Percentiles rank a stretch among this genome's conserved stretches.
phyloP scores from a whole-genome alignment of 2,329 filamentous ascomycete genomes.

The Cladosporium cucumerinum region DNA sequence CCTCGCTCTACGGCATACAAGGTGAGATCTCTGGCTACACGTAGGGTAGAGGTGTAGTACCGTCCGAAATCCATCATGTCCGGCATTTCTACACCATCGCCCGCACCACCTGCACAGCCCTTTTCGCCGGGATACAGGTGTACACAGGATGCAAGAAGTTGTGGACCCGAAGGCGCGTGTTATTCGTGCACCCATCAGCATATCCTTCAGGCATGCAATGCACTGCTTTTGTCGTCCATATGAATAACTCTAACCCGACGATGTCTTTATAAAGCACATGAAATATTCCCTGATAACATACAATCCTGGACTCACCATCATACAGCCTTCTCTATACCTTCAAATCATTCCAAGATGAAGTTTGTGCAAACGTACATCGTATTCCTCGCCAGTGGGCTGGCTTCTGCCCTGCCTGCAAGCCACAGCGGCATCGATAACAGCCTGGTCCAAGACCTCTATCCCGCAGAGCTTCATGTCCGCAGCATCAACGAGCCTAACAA shows the following conservation, averaged over 20 bases:
- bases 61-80: background rate
- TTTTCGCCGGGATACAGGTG: background rate
- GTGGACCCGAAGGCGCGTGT: background rate
- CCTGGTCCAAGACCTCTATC: background rate
- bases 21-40: background rate
- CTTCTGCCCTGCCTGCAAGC: background rate
- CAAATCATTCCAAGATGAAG: background rate
- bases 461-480: background rate
- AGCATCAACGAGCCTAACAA: background rate
- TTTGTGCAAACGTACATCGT: background rate
- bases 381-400: background rate
- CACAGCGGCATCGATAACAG: background rate
- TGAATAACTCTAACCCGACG: no score
- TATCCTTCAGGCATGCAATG: background rate
- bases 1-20: background rate
- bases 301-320: background rate
- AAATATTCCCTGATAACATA: background rate
- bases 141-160: background rate
- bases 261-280: background rate
- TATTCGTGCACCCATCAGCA: background rate
- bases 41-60: background rate
- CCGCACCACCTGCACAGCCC: background rate
- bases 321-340: background rate
- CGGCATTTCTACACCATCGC: background rate
- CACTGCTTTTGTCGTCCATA: background rate